These are phyloP conservation scores for Eurotiales sp. DNA, from an alignment of 2,329 filamentous ascomycete genomes.

Conservation along the genomic window DNA sequence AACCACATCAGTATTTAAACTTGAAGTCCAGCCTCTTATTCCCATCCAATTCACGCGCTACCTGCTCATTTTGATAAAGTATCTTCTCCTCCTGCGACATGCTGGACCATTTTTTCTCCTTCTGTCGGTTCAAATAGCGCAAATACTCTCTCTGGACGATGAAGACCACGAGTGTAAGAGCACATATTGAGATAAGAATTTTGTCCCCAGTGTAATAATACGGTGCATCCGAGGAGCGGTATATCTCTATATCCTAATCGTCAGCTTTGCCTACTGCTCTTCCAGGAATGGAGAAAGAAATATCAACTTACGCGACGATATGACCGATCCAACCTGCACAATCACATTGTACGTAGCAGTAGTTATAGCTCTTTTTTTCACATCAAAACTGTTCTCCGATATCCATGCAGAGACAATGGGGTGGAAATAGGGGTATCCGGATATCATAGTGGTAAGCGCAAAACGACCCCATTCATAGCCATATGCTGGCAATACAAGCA, in stretches of 20 bases:
- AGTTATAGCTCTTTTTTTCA: conserved; percentile 28
- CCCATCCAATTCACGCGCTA: conserved; percentile 44
- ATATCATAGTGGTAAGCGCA: conserved; percentile 48
- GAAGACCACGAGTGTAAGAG: conserved; percentile 46
- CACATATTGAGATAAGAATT: conserved; percentile 51
- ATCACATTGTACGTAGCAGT: conserved; percentile 33
- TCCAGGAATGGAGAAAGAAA: neutral
- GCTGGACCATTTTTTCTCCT: conserved; percentile 44
- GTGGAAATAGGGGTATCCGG: conserved; percentile 54
- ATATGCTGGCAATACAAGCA: conserved; percentile 43
- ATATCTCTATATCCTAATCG: conserved; percentile 40
- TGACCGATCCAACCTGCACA: conserved; percentile 28
- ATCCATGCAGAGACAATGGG: conserved; percentile 39
- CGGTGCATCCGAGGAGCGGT: conserved; percentile 47
- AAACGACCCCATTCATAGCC: conserved; percentile 50
- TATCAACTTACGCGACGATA: conserved; percentile 28
- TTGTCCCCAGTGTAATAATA: conserved; percentile 56
- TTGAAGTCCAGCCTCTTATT: conserved; percentile 52
- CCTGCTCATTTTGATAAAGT: conserved; percentile 46
- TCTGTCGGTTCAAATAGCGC: conserved; percentile 47
- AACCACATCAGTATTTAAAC: conserved; percentile 20
- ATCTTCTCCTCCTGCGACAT: conserved; percentile 46
- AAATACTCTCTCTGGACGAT: conserved; percentile 46
- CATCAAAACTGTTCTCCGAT: conserved; percentile 27
- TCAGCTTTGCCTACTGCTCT: neutral